These are phyloP conservation scores for Fusarium decemcellulare DNA, from an alignment of 2,329 filamentous ascomycete species.

Conservation along the genomic window DNA sequence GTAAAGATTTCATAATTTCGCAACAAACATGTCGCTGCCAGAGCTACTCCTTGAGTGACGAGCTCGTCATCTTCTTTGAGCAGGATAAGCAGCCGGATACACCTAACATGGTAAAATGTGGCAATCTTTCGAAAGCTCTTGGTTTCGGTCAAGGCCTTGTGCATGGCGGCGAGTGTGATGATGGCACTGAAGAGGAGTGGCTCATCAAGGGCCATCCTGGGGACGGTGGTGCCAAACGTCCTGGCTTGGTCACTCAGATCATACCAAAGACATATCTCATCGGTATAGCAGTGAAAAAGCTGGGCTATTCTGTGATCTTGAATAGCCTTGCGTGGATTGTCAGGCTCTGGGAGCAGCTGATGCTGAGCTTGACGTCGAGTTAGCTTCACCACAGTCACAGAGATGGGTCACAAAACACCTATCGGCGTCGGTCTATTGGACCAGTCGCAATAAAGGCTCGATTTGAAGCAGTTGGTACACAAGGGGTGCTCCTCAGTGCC, in stretches of 20 bases:
- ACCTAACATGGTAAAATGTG: constrained; percentile 58
- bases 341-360: constrained; percentile 18
- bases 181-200: constrained; percentile 60
- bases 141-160: constrained; percentile 51
- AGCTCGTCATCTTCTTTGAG: constrained; percentile 50
- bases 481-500: constrained; percentile 52
- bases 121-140: constrained; percentile 47
- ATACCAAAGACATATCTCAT: constrained; percentile 60
- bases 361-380: constrained; percentile 13
- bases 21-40: constrained; percentile 63
- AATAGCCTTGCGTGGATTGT: constrained; percentile 48
- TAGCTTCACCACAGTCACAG: not conserved
- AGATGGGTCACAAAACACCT: not conserved
- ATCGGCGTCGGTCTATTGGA: constrained; percentile 40
- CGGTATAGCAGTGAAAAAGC: constrained; percentile 58
- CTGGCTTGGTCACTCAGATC: constrained; percentile 58
- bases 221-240: constrained; percentile 54
- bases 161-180: constrained; percentile 61
- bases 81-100: constrained; percentile 55
- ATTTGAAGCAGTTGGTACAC: constrained; percentile 50
- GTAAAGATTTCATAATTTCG: constrained; percentile 64
- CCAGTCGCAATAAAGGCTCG: constrained; percentile 53
- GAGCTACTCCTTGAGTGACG: constrained; percentile 55
- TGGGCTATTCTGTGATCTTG: constrained; percentile 49
- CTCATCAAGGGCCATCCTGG: constrained; percentile 54